phyloP scores from a whole-genome alignment of 1,284 basidiomycete species.

The Salmacisia buchloeana region DNA sequence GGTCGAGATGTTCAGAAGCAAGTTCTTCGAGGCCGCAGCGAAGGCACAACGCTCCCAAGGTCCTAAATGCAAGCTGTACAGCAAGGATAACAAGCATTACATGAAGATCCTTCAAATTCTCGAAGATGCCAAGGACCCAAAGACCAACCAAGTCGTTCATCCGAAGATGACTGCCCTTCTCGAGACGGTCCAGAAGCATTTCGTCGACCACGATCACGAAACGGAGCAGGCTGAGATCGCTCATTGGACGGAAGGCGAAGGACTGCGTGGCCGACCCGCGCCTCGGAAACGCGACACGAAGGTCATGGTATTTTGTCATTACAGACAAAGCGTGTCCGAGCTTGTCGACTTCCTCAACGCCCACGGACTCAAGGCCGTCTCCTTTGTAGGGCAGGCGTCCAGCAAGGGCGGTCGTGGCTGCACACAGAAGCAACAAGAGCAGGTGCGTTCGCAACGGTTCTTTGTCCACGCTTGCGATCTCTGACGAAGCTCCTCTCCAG shows the following conservation, averaged over 20 bases:
- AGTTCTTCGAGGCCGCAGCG: conserved; percentile 49
- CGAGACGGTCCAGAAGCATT: conserved; percentile 36
- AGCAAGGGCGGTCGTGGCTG: neutral
- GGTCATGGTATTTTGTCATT: conserved; percentile 94
- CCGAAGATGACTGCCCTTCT: conserved; percentile 84
- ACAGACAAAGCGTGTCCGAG: conserved; percentile 81
- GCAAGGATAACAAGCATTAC: neutral
- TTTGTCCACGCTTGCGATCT: conserved; percentile 1
- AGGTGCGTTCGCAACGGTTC: too few relatives aligned
- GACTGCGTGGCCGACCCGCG: conserved; percentile 7
- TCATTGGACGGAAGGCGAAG: neutral
- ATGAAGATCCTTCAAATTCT: conserved; percentile 62
- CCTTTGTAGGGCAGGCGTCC: conserved; percentile 83
- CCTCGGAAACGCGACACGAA: conserved; percentile 57
- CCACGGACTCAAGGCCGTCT: conserved; percentile 59
- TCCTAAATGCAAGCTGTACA: neutral
- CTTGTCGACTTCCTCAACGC: conserved; percentile 64
- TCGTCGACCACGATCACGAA: conserved; percentile 22
- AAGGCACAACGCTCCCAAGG: neutral
- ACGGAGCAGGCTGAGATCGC: conserved; percentile 67
- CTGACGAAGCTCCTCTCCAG: conserved; percentile 51
- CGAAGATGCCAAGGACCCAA: conserved; percentile 53
- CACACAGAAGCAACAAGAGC: conserved; percentile 83
- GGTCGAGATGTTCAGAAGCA: conserved; percentile 51
- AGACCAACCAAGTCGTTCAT: conserved; percentile 62